These are phyloP conservation scores for Aspergillus nidulans DNA, from an alignment of 495 filamentous ascomycete species.

Conservation along the genomic window DNA sequence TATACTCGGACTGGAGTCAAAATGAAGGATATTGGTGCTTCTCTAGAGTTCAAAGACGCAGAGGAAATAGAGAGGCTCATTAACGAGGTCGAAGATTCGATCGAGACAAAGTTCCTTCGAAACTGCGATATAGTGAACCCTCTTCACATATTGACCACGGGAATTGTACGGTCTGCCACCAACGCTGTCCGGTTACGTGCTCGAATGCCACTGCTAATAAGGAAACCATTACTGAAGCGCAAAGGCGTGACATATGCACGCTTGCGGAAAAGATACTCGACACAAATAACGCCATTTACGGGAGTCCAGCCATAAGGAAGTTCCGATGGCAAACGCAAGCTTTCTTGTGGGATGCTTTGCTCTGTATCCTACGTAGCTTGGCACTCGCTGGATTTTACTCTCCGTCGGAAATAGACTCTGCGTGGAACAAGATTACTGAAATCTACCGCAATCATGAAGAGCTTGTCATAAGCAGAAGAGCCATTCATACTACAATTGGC, in stretches of 20 bases:
- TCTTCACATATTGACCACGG: constrained; percentile 63
- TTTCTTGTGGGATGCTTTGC: constrained; percentile 16
- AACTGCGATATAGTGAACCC: constrained; percentile 56
- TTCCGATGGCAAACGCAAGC: constrained; percentile 13
- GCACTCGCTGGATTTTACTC: constrained; percentile 13
- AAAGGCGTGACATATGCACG: constrained; percentile 12
- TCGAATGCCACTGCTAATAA: constrained; percentile 10
- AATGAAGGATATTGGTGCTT: constrained; percentile 3
- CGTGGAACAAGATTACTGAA: constrained; percentile 5
- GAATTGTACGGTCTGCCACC: constrained; percentile 27
- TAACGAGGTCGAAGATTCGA: constrained; percentile 20
- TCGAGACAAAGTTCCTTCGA: constrained; percentile 44
- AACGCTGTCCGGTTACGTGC: constrained; percentile 17
- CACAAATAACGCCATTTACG: constrained; percentile 7
- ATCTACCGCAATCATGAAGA: constrained; percentile 9
- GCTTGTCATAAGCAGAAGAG: neutral
- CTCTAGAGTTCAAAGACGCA: constrained; percentile 19
- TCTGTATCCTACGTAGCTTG: constrained; percentile 13
- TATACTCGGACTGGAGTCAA: constrained; percentile 6
- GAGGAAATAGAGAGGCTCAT: constrained; percentile 39
- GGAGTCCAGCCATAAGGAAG: neutral
- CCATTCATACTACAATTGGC: neutral
- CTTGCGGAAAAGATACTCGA: constrained; percentile 22
- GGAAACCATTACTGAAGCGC: constrained; percentile 2
- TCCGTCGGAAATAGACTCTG: neutral